Percentiles rank a stretch among this genome's conserved stretches.
phyloP scores from a whole-genome alignment of 169 alveolate genomes.

The Plasmodium yoelii region DNA sequence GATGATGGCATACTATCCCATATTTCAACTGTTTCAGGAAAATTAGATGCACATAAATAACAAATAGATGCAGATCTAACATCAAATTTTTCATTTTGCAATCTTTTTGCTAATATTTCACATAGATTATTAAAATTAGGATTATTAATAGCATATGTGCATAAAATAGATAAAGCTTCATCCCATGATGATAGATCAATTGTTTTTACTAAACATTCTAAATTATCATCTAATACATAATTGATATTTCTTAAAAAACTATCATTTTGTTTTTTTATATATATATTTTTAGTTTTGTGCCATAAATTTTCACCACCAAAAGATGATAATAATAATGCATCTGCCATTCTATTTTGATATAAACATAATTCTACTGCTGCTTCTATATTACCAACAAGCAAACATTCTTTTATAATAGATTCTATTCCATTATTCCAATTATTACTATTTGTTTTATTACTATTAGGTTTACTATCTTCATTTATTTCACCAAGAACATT shows the following conservation, averaged over 20 bases:
- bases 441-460: neutral
- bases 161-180: constrained; percentile 79
- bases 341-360: constrained; percentile 77
- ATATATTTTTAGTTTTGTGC: constrained; percentile 76
- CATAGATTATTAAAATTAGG: constrained; percentile 76
- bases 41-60: constrained; percentile 86
- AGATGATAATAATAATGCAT: constrained; percentile 83
- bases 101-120: constrained; percentile 79
- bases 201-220: constrained; percentile 73
- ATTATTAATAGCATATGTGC: constrained; percentile 76
- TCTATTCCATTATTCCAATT: constrained; percentile 71
- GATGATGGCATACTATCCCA: constrained; percentile 87
- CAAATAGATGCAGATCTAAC: constrained; percentile 86
- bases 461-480: neutral
- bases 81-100: constrained; percentile 77
- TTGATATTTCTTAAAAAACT: constrained; percentile 78
- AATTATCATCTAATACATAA: constrained; percentile 79
- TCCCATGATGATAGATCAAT: constrained; percentile 81
- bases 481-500: neutral
- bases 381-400: constrained; percentile 81
- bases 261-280: constrained; percentile 72
- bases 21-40: constrained; percentile 81
- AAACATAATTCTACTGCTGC: constrained; percentile 84
- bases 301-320: constrained; percentile 84
- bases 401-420: constrained; percentile 74